Evolutionary conservation across 2,329 filamentous ascomycete genomes (phyloP).

Genomic region (Ceratocystis smalleyi): DNA sequence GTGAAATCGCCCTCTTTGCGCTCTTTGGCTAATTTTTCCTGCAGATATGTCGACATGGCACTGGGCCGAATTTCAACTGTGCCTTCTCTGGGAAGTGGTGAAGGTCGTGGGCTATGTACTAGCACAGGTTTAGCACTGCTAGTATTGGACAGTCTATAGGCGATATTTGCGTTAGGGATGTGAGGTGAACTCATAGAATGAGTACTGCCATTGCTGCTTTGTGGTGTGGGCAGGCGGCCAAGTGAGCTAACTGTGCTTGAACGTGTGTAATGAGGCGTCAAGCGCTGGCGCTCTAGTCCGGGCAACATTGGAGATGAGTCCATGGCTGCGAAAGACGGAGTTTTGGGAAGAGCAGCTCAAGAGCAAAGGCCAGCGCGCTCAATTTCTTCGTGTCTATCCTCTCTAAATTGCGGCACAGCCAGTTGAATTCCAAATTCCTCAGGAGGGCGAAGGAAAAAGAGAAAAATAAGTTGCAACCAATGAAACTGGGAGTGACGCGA

Average conservation of each 20-base stretch:
- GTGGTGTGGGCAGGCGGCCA: constrained; percentile 22
- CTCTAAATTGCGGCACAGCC: background rate
- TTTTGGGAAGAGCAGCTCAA: background rate
- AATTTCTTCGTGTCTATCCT: background rate
- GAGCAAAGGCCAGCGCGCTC: constrained; percentile 3
- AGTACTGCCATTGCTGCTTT: constrained; percentile 31
- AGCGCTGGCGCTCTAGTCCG: constrained; percentile 33
- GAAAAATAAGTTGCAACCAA: background rate
- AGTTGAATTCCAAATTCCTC: background rate
- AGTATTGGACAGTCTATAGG: constrained; percentile 27
- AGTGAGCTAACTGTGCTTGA: constrained; percentile 12
- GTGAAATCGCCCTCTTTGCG: constrained; percentile 19
- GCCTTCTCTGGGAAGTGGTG: constrained; percentile 29
- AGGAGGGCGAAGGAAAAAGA: background rate
- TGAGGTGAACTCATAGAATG: constrained; percentile 27
- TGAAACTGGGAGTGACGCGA: constrained; percentile 3
- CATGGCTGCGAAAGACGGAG: constrained; percentile 7
- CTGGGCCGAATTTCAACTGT: constrained; percentile 28
- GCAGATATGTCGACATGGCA: constrained; percentile 36
- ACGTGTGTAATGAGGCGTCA: constrained; percentile 25
- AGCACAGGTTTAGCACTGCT: constrained; percentile 24
- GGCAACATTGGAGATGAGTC: constrained; percentile 27
- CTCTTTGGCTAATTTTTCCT: constrained; percentile 39
- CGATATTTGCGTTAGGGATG: constrained; percentile 24
- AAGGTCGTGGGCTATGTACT: constrained; percentile 27